phyloP scores from a whole-genome alignment of 1,139 yeast genomes.

The Meyerozyma guilliermondii region DNA sequence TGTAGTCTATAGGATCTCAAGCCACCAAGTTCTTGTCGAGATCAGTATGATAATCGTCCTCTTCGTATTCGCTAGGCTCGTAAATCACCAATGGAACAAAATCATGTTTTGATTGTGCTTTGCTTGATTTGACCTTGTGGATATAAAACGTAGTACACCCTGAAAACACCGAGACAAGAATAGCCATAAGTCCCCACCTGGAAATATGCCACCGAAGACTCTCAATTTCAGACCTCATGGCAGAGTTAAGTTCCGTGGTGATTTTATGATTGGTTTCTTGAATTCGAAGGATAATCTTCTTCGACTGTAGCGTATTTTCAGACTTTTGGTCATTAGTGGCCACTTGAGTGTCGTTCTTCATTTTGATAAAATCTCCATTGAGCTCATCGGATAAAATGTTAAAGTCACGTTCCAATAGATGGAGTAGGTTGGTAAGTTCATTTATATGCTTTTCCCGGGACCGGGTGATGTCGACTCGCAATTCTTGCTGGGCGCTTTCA shows the following conservation, averaged over 20 bases:
- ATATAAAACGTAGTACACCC: constrained; percentile 40
- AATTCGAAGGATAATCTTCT: constrained; percentile 61
- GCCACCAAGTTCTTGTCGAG: constrained; percentile 23
- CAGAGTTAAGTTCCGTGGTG: constrained; percentile 75
- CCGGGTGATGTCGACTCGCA: constrained; percentile 72
- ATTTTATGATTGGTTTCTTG: constrained; percentile 87
- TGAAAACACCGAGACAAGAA: constrained; percentile 38
- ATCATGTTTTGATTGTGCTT: constrained; percentile 14
- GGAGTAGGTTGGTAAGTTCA: constrained; percentile 61
- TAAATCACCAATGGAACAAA: constrained; percentile 42
- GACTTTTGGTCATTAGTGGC: constrained; percentile 84
- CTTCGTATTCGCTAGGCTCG: constrained; percentile 47
- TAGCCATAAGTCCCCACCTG: constrained; percentile 73
- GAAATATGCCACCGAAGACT: constrained; percentile 91
- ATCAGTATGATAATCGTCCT: constrained; percentile 44
- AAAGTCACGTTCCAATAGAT: constrained; percentile 68
- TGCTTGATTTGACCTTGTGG: constrained; percentile 24
- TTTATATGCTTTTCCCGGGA: constrained; percentile 69
- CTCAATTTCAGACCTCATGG: constrained; percentile 82
- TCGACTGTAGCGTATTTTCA: constrained; percentile 75
- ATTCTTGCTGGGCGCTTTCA: constrained; percentile 89
- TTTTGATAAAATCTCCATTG: constrained; percentile 60
- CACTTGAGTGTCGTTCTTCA: constrained; percentile 74
- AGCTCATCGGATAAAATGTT: constrained; percentile 72
- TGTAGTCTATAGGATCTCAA: constrained; percentile 1